These are phyloP conservation scores for Trametes cingulata DNA, from an alignment of 768 basidiomycete genomes.

Conservation along the genomic window DNA sequence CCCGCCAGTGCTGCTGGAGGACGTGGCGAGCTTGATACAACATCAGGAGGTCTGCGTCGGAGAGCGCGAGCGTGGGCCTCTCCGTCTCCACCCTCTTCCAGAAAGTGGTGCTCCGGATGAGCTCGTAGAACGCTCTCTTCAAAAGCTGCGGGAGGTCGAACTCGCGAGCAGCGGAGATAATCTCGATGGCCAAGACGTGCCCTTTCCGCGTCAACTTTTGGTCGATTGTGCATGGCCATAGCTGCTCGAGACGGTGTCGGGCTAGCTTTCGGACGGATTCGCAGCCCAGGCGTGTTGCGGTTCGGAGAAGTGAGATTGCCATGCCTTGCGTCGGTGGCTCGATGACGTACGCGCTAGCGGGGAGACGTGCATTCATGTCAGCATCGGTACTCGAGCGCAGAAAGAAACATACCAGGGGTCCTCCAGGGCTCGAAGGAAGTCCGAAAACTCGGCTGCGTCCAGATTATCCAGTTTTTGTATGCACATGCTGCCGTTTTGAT, in stretches of 20 bases:
- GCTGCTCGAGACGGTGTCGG: conserved; percentile 27
- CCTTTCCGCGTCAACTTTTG: background rate
- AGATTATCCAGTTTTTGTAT: background rate
- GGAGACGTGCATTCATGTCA: background rate
- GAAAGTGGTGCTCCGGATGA: conserved; percentile 34
- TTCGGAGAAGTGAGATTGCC: conserved; percentile 34
- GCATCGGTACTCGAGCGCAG: background rate
- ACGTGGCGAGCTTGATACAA: background rate
- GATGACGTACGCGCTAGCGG: background rate
- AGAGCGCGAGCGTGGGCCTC: background rate
- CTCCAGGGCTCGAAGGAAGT: background rate
- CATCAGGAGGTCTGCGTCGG: background rate
- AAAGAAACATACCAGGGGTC: background rate
- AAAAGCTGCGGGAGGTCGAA: conserved; percentile 34
- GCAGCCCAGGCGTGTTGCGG: conserved; percentile 36
- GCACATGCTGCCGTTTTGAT: too few relatives aligned
- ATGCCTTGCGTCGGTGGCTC: background rate
- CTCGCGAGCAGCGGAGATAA: conserved; percentile 32
- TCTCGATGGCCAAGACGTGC: conserved; percentile 25
- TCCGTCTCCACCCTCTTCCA: conserved; percentile 19
- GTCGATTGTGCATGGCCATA: conserved; percentile 25
- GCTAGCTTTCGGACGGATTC: conserved; percentile 30
- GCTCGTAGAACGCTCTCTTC: conserved; percentile 43
- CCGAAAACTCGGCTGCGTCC: background rate
- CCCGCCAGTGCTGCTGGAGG: background rate